Evolutionary conservation across 2,329 filamentous ascomycete genomes (phyloP).

Genomic region (Microdochium bolleyi): DNA sequence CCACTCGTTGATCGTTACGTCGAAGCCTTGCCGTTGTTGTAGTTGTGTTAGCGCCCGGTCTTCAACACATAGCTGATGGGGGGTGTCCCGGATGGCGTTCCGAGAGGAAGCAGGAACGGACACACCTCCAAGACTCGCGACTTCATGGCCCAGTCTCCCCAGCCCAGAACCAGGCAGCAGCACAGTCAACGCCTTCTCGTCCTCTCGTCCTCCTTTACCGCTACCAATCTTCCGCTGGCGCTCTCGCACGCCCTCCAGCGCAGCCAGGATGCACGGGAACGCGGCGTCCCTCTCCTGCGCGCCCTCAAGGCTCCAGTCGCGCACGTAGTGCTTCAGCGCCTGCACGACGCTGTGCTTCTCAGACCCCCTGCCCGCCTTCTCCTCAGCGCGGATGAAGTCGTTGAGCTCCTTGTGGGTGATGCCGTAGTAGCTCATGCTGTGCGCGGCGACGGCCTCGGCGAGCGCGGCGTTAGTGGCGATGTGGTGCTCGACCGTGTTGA

Average conservation of each 20-base stretch:
- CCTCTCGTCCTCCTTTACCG: neutral
- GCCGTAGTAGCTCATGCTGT: conserved; percentile 37
- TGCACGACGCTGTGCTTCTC: conserved; percentile 43
- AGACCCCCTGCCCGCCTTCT: conserved; percentile 25
- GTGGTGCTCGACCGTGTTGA: conserved; percentile 31
- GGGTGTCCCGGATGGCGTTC: no score
- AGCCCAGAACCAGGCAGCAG: conserved; percentile 46
- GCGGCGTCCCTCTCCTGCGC: conserved; percentile 32
- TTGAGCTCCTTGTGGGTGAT: conserved; percentile 35
- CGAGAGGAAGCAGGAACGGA: neutral
- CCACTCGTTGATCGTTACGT: conserved; percentile 50
- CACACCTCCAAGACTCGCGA: conserved; percentile 31
- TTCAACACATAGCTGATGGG: neutral
- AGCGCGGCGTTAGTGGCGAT: conserved; percentile 35
- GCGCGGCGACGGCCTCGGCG: conserved; percentile 34
- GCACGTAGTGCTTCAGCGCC: conserved; percentile 47
- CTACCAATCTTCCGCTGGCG: neutral
- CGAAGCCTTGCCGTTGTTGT: conserved; percentile 25
- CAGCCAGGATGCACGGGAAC: conserved; percentile 28
- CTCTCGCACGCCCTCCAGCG: conserved; percentile 16
- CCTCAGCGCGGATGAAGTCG: conserved; percentile 27
- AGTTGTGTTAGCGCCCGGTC: neutral
- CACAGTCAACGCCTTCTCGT: conserved; percentile 19
- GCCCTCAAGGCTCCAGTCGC: conserved; percentile 46
- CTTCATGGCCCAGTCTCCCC: conserved; percentile 42